Conservation (phyloP, 2,329 filamentous ascomycete genomes). For the Alternaria sp. region DNA sequence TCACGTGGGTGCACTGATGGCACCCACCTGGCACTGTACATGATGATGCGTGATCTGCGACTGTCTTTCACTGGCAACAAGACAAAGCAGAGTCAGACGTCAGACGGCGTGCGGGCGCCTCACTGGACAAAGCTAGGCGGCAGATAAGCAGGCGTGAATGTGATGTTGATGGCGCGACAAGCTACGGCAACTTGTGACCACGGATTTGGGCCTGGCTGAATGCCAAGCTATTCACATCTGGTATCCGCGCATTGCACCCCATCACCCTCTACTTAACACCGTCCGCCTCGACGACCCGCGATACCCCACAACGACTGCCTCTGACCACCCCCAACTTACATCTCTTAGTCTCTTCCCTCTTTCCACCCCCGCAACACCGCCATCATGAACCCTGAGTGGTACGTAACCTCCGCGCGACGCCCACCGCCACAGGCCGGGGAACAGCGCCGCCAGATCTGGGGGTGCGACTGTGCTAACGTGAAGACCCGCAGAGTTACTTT, state of each 20-base stretch:
- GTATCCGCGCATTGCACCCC: constrained; percentile 24
- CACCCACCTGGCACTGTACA: background rate
- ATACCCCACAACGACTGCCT: constrained; percentile 29
- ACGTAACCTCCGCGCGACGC: constrained; percentile 56
- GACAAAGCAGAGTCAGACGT: constrained; percentile 11
- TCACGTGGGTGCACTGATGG: constrained; percentile 11
- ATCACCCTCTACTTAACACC: constrained; percentile 26
- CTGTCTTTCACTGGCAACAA: background rate
- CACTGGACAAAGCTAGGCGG: constrained; percentile 20
- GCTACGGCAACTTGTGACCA: constrained; percentile 31
- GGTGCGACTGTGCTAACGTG: constrained; percentile 32
- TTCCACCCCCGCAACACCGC: constrained; percentile 29
- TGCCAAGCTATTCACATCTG: constrained; percentile 28
- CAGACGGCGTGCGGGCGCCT: constrained; percentile 12
- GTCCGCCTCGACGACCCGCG: constrained; percentile 31
- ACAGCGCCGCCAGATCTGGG: constrained; percentile 12
- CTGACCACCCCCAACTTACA: constrained; percentile 16
- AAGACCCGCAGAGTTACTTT: constrained; percentile 30
- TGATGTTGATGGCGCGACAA: constrained; percentile 28
- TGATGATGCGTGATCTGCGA: background rate
- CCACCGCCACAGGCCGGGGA: constrained; percentile 37
- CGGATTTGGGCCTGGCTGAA: constrained; percentile 19
- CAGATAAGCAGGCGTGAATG: constrained; percentile 20
- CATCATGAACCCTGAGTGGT: constrained; percentile 94
- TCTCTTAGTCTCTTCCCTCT: constrained; percentile 14